Conservation (phyloP, 2,329 filamentous ascomycete species). For the Paecilomyces variotii region DNA sequence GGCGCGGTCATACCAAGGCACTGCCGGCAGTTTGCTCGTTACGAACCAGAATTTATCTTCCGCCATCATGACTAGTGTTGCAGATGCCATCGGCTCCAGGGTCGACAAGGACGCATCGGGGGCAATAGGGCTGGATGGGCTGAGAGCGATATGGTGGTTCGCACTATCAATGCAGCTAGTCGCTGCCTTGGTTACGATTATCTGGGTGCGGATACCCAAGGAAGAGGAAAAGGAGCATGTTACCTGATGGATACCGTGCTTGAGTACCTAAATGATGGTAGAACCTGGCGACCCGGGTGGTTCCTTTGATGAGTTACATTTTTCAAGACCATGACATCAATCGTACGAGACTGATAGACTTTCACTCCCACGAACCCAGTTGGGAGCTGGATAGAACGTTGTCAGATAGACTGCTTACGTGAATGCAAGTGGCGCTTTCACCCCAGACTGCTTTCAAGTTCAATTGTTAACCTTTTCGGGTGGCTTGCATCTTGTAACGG, state of each 20-base stretch:
- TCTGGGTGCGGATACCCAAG: slow-evolving; percentile 35
- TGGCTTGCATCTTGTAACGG: not conserved
- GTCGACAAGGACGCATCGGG: slow-evolving; percentile 15
- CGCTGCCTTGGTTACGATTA: slow-evolving; percentile 26
- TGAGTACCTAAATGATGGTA: not conserved
- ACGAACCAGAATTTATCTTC: slow-evolving; percentile 41
- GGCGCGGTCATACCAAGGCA: slow-evolving; percentile 39
- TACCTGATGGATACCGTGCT: not conserved
- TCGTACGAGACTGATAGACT: not conserved
- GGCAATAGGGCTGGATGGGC: slow-evolving; percentile 23
- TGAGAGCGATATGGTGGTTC: slow-evolving; percentile 37
- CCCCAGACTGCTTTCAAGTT: not conserved
- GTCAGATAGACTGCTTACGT: not conserved
- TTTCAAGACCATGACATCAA: not conserved
- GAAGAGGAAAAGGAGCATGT: slow-evolving; percentile 32
- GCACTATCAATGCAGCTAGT: slow-evolving; percentile 27
- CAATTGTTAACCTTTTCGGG: not conserved
- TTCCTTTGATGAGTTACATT: not conserved
- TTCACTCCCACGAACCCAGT: not conserved
- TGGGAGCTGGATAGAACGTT: not conserved
- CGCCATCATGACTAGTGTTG: slow-evolving; percentile 26
- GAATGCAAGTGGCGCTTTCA: not conserved
- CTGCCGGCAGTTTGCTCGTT: slow-evolving; percentile 39
- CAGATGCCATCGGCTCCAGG: slow-evolving; percentile 26
- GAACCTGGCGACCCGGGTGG: not conserved